phyloP scores from a whole-genome alignment of 495 filamentous ascomycete genomes.

The Penicillium crystallinum region DNA sequence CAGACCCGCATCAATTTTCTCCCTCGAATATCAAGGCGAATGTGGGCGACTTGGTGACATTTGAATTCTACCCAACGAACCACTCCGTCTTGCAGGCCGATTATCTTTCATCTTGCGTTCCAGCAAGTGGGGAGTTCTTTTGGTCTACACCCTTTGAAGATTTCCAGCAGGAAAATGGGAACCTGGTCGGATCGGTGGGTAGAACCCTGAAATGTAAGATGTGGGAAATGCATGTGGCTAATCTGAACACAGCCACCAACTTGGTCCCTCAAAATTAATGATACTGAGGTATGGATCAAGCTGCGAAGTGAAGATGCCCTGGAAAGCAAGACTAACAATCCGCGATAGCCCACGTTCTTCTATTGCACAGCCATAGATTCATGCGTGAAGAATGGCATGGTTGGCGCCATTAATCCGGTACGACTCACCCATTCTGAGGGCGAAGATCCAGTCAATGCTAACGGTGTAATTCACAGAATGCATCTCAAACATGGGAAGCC shows the following conservation, averaged over 20 bases:
- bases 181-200: conserved; percentile 30
- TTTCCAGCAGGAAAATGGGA: conserved; percentile 26
- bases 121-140: conserved; percentile 39
- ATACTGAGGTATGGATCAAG: conserved; percentile 27
- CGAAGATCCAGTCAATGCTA: neutral
- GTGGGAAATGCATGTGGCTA: too few species aligned
- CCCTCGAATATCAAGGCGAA: conserved; percentile 48
- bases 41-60: conserved; percentile 52
- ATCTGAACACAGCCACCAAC: conserved; percentile 34
- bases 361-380: conserved; percentile 40
- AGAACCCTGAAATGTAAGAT: too few species aligned
- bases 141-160: conserved; percentile 32
- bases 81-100: conserved; percentile 58
- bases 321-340: neutral
- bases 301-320: neutral
- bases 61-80: conserved; percentile 57
- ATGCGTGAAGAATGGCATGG: conserved; percentile 38
- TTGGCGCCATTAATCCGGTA: conserved; percentile 41
- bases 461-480: conserved; percentile 23
- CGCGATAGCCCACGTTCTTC: conserved; percentile 32
- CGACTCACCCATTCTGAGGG: neutral
- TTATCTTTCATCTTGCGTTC: conserved; percentile 53
- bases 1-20: conserved; percentile 43
- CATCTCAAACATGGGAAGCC: conserved; percentile 24
- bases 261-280: conserved; percentile 31